A percentile compares a stretch with the other conserved stretches of the same genome.
Evolutionary conservation across 305 asterid genomes (phyloP).

Genomic region (Rubia peregrina): DNA sequence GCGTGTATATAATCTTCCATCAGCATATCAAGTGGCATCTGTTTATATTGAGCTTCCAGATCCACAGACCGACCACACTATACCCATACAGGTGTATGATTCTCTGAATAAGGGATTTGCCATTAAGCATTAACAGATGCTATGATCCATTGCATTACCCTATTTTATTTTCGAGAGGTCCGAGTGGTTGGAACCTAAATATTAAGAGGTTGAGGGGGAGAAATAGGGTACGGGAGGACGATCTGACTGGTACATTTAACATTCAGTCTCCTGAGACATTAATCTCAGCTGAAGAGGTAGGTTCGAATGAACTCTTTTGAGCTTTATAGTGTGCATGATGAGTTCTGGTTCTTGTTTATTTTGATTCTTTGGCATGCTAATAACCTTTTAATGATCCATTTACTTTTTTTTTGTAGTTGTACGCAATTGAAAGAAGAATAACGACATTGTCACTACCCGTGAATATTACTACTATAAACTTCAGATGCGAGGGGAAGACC

Average conservation of each 20-base stretch:
- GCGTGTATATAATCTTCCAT: not conserved
- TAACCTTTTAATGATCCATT: too few species aligned
- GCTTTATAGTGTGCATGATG: too few species aligned
- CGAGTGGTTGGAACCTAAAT: conserved; percentile 5
- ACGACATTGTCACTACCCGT: not conserved
- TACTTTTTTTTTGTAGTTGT: too few species aligned
- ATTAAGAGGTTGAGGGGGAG: not conserved
- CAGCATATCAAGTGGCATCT: not conserved
- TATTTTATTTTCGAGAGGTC: not conserved
- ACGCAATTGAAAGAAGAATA: not conserved
- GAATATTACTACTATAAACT: too few species aligned
- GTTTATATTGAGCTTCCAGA: not conserved
- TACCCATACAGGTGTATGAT: conserved; percentile 3
- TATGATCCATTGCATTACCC: conserved; percentile 20
- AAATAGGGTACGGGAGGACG: not conserved
- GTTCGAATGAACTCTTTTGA: too few species aligned
- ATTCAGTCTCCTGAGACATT: too few species aligned
- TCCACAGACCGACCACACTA: not conserved
- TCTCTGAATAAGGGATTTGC: not conserved
- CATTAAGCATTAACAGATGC: not conserved
- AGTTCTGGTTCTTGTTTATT: too few species aligned
- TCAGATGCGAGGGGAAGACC: too few species aligned
- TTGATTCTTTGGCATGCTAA: too few species aligned
- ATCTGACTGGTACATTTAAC: not conserved
- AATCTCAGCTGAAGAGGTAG: too few species aligned